Evolutionary conservation across 2,329 filamentous ascomycete genomes (phyloP), one percentile per base, ranked within the genome.

Genomic region (Elsinoe perseae): DNA sequence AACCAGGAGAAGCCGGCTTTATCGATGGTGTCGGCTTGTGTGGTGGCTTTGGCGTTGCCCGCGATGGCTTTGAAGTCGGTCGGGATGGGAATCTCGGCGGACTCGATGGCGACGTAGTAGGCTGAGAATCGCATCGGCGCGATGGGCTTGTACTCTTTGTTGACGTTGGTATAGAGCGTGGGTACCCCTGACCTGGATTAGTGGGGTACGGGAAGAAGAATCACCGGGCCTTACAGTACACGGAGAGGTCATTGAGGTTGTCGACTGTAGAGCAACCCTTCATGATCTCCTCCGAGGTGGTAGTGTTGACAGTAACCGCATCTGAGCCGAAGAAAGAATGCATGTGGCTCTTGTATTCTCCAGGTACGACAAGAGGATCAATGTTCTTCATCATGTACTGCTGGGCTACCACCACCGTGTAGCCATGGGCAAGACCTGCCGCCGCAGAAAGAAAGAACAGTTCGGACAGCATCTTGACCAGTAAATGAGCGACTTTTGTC

Each of bases 321-420:
- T 76, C 73, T 4, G 72, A 73, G 54, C 73, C 73, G 59, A 72
- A 75, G 65, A 75, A 74, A 4, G 72, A 72, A 63, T 75, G 73
- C 56, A 75, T 63, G 61, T 76, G 73, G 3, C 69, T 71, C 50
- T 68, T 69, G 61, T 72, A 73, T 28, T 66, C 56, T 3, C 72
- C 72, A 0, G 73, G 73, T 46, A 70, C 66, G 38, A 75, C 71
- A 34, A 75, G 71, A 1, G 73, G 71, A 54, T 75, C 73, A 57
- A 76, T 71, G 63, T 75, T 75, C 61, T 75, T 76, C 56, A 65
- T 60, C 71, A 75, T 74, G 61, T 73, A 75, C 10, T 53, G 58
- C 21, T 55, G 36, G 23, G 54, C 40, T 1, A 73, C 60, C 54
- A 70, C 64, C 54, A 65, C 62, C 8, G 69, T 71, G 60, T 71